phyloP scores from a whole-genome alignment of 306 rosid genomes.

The Castanospermum australe region DNA sequence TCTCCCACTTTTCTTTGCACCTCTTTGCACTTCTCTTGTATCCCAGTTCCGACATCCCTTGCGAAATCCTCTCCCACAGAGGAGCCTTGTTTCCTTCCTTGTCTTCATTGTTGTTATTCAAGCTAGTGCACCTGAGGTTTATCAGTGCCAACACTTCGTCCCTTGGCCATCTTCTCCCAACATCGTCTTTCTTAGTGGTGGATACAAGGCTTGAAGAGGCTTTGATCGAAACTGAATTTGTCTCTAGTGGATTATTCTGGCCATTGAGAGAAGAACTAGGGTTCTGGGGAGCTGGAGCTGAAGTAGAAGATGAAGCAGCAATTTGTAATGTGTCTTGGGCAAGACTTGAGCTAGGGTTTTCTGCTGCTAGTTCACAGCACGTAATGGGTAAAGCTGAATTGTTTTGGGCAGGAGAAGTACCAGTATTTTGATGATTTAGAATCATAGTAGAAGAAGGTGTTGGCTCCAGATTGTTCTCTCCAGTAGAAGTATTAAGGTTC shows the following conservation, averaged over 20 bases:
- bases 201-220: conserved; percentile 4
- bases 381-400: not conserved
- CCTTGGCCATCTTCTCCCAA: conserved; percentile 91
- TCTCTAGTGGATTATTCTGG: conserved; percentile 1
- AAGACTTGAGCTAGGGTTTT: conserved; percentile 57
- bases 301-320: conserved; percentile 20
- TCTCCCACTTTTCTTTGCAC: conserved; percentile 97
- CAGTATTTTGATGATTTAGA: conserved; percentile 13
- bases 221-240: not conserved
- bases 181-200: conserved; percentile 41
- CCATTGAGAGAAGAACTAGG: conserved; percentile 30
- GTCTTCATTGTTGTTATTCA: conserved; percentile 40
- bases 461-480: not conserved
- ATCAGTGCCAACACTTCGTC: conserved; percentile 91
- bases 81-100: conserved; percentile 65
- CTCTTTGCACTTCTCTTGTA: conserved; percentile 84
- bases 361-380: not conserved
- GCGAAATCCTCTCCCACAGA: conserved; percentile 89
- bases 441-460: conserved; percentile 17
- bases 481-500: conserved; percentile 36
- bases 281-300: conserved; percentile 14
- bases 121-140: conserved; percentile 59
- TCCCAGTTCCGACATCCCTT: conserved; percentile 77
- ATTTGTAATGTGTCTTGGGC: conserved; percentile 1
- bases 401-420: not conserved